Evolutionary conservation across 2,329 filamentous ascomycete species (phyloP), one percentile per base, ranked within the genome.

Genomic region (Parastagonospora avenae): DNA sequence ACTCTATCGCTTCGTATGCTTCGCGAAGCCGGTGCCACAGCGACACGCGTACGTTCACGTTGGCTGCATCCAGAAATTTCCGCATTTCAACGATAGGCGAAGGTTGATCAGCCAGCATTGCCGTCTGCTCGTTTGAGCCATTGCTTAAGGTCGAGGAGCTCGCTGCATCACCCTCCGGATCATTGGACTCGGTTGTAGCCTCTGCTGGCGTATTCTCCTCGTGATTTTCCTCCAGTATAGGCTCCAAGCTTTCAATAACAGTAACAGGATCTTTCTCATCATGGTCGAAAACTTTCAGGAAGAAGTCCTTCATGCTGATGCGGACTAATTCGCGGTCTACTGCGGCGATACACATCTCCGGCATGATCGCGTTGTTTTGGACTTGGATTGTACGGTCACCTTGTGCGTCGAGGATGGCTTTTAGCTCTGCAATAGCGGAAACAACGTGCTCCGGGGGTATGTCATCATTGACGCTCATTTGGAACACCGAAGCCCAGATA

Each of bases 221-320:
- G 11, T 57, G 53, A 2, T 50, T 27, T 5, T 89, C 87, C 55
- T 97, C 93, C 4, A 99, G 79, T 8, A 99, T 89, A 4, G 94
- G 94, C 66, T 99, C 94, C 31, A 99, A 78, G 27, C 87, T 94
- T 66, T 97, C 92, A 51, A 99, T 97, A 15, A 97, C 85, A 4
- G 87, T 83, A 10, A 93, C 83, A 0, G 93, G 90, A 60, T 97
- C 88, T 40, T 88, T 86, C 51, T 87, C 84, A 50, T 94, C 89
- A 32, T 92, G 87, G 52, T 90, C 89, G 69, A 97, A 97, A 0
- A 99, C 84, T 32, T 87, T 90, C 43, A 92, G 81, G 73, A 99
- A 97, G 72, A 97, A 97, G 67, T 97, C 93, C 84, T 96, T 94
- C 0, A 93, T 97, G 11, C 91, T 96, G 30, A 97, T 81, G 64